Percentiles rank a stretch among this genome's conserved stretches.
Evolutionary conservation across 2,329 filamentous ascomycete species (phyloP).

Genomic region (Colletotrichum sp.): DNA sequence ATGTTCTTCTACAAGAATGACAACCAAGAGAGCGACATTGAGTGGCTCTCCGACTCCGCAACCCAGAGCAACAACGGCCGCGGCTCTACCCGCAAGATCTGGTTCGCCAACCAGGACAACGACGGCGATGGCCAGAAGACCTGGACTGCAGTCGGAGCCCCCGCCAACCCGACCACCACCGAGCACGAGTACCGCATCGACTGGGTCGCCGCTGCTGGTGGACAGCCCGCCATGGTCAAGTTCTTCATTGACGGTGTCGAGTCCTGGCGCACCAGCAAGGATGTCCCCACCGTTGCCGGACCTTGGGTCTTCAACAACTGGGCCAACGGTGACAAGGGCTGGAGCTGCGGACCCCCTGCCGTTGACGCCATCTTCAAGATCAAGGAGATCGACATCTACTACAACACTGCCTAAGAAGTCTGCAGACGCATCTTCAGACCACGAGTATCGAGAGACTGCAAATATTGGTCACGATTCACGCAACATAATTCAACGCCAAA

Average conservation of each 20-base stretch:
- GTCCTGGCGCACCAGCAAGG: constrained; percentile 27
- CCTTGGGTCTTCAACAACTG: constrained; percentile 38
- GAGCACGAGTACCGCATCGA: constrained; percentile 38
- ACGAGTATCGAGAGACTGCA: neutral
- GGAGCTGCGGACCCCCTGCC: constrained; percentile 32
- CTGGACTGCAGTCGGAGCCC: constrained; percentile 16
- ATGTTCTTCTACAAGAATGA: constrained; percentile 35
- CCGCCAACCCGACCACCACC: constrained; percentile 24
- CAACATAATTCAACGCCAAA: neutral
- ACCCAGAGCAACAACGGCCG: constrained; percentile 29
- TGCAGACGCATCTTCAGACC: neutral
- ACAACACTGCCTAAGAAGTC: constrained; percentile 26
- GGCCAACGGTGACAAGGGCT: constrained; percentile 33
- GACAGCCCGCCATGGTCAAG: constrained; percentile 21
- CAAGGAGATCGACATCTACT: constrained; percentile 30
- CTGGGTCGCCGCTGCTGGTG: constrained; percentile 23
- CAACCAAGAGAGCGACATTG: constrained; percentile 34
- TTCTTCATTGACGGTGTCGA: constrained; percentile 31
- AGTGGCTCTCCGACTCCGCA: constrained; percentile 33
- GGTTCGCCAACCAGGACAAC: constrained; percentile 34
- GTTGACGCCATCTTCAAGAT: constrained; percentile 24
- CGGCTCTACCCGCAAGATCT: constrained; percentile 23
- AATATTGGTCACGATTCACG: neutral
- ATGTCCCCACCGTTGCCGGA: constrained; percentile 28
- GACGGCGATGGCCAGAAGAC: constrained; percentile 22